These are phyloP conservation scores for Trichoderma asperelloides DNA, from an alignment of 495 filamentous ascomycete species.

Conservation along the genomic window DNA sequence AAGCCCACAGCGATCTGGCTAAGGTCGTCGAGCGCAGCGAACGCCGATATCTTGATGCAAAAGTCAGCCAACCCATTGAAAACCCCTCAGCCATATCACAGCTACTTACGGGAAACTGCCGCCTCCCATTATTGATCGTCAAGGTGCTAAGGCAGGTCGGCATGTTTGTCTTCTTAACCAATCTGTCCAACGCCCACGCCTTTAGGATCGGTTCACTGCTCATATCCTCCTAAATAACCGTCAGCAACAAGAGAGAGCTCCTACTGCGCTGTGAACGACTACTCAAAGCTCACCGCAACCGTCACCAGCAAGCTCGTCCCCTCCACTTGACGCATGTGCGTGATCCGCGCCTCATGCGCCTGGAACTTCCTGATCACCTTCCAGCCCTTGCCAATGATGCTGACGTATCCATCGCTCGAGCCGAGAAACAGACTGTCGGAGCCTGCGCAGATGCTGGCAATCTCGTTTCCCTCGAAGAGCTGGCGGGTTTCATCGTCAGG, in stretches of 20 bases:
- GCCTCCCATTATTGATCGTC: constrained; percentile 80
- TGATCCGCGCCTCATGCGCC: constrained; percentile 74
- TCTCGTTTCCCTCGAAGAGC: constrained; percentile 40
- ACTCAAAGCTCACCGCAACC: constrained; percentile 42
- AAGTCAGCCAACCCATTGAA: constrained; percentile 9
- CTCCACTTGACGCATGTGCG: constrained; percentile 91
- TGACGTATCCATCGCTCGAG: constrained; percentile 71
- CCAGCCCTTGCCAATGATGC: constrained; percentile 77
- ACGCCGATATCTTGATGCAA: constrained; percentile 68
- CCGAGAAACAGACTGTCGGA: constrained; percentile 88
- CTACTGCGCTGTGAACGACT: not conserved
- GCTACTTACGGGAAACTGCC: constrained; percentile 72
- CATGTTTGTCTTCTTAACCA: constrained; percentile 84
- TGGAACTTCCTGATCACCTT: constrained; percentile 80
- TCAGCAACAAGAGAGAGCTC: constrained; percentile 13
- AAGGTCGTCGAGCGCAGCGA: constrained; percentile 74
- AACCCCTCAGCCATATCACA: not conserved
- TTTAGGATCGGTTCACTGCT: constrained; percentile 82
- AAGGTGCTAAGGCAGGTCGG: constrained; percentile 81
- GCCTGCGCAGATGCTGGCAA: constrained; percentile 62
- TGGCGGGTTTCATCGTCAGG: constrained; percentile 54
- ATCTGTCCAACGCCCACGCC: constrained; percentile 92
- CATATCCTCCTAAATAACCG: constrained; percentile 54
- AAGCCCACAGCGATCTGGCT: constrained; percentile 92
- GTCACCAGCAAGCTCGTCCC: constrained; percentile 82